phyloP scores from a whole-genome alignment of 2,329 filamentous ascomycete species.

The Colletotrichum sojae region DNA sequence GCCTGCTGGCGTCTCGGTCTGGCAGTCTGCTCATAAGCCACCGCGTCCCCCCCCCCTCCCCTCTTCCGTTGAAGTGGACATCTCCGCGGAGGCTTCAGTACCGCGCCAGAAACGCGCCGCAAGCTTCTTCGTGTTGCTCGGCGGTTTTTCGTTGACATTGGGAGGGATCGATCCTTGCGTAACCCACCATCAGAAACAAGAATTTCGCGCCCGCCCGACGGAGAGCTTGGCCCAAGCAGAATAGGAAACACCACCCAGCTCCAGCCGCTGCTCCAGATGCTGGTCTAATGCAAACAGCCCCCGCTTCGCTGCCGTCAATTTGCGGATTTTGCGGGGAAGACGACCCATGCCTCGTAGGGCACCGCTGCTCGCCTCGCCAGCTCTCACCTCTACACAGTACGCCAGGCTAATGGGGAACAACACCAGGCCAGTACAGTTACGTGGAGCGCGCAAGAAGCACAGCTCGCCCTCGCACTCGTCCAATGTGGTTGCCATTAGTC shows the following conservation, averaged over 20 bases:
- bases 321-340: constrained; percentile 40
- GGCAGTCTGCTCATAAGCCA: constrained; percentile 32
- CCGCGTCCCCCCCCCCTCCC: constrained; percentile 26
- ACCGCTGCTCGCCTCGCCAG: constrained; percentile 9
- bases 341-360: constrained; percentile 34
- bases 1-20: constrained; percentile 18
- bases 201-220: neutral
- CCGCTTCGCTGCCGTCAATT: constrained; percentile 33
- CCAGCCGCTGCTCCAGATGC: constrained; percentile 15
- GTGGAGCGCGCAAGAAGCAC: constrained; percentile 7
- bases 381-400: constrained; percentile 3
- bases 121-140: constrained; percentile 4
- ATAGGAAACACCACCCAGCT: constrained; percentile 14
- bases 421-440: neutral
- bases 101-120: neutral
- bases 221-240: constrained; percentile 8
- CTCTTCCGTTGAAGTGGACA: constrained; percentile 18
- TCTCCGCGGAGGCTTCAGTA: constrained; percentile 26
- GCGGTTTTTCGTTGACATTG: constrained; percentile 9
- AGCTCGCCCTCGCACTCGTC: neutral
- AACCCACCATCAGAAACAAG: constrained; percentile 22
- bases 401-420: constrained; percentile 11
- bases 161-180: constrained; percentile 4
- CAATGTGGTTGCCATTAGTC: constrained; percentile 15
- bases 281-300: constrained; percentile 38